Base-by-base conservation (phyloP, 164 flowering plant genomes). In the Liquidambar formosana region DNA sequence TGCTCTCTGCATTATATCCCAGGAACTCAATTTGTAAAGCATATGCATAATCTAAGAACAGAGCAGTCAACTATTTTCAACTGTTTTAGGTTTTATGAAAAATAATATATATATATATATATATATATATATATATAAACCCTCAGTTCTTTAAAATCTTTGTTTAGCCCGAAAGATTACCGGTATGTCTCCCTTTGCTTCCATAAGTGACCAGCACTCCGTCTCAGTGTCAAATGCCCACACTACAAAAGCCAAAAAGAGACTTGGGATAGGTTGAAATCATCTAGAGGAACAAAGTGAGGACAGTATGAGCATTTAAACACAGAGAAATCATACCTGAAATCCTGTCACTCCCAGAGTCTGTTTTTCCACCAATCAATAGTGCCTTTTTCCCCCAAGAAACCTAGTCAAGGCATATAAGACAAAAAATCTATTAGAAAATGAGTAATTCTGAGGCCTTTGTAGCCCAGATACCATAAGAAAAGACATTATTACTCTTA, bases 131-230 rank as follows among this genome's bases (percentile, higher is more conserved):
- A 33, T 33, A 33, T 33, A 33, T 33, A 33, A 33, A 33, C 6
- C 41, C 41, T 33, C 41, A 33, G 2, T 52, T 21, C 8, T 0
- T 33, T 0, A 19, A 33, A 25, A 66, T 26, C 26, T 47, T 19
- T 27, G 15, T 21, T 25, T 65, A 65, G 71, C 57, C 52, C 57
- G 69, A 68, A 47, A 72, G 13, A 38, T 9, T 93, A 96, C 99
- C 85, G 99, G 99, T 65, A 92, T 75, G 53, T 91, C 97, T 61
- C 99, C 99, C 78, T 93, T 96, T 23, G 96, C 91, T 75, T 96
- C 99, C 80, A 91, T 72, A 61, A 85, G 81, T 21, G 99, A 91
- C 99, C 99, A 96, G 70, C 97, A 88, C 69, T 91, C 97, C 62
- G 89, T 79, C 66, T 91, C 99, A 49, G 86, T 84, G 78, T 96